Base-by-base conservation (phyloP, 2,329 filamentous ascomycete genomes). In the Arthrinium puccinioides region DNA sequence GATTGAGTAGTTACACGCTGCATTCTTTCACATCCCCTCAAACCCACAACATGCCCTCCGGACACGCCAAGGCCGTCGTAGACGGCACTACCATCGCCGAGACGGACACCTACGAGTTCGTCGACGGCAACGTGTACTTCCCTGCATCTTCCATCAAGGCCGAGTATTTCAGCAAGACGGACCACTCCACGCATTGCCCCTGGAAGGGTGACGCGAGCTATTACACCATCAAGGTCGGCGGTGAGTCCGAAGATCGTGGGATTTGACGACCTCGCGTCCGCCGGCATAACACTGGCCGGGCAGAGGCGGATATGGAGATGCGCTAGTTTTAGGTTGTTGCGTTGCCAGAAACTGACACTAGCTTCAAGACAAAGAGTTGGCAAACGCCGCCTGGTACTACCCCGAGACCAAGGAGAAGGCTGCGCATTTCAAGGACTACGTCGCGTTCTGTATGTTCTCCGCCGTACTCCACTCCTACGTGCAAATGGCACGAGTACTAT, bases 331-430 rank as follows among this genome's bases (percentile, higher is more conserved):
- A n/a, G n/a, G n/a, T n/a, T n/a, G n/a, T n/a, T n/a, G n/a, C n/a
- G n/a, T n/a, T n/a, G n/a, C n/a, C n/a, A n/a, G n/a, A n/a, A n/a
- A n/a, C n/a, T n/a, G n/a, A n/a, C n/a, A n/a, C n/a, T n/a, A n/a
- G n/a, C n/a, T n/a, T n/a, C n/a, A n/a, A 68, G 70, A 64, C 26
- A 60, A 61, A 6, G 63, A 66, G 36, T 42, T 74, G 15, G 57
- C 66, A 24, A 72, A 79, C 42, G 72, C 69, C 3, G 75, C 73
- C 0, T 79, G 75, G 75, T 78, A 71, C 45, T 79, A 79, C 43
- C 64, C 72, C 3, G 50, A 65, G 28, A 66, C 74, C 2, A 58
- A 59, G 47, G 64, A 67, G 37, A 64, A 67, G 18, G 68, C 65
- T 30, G 65, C 66, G 21, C 54, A 63, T 36, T 74, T 79, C 45